Evolutionary conservation across 2,329 filamentous ascomycete genomes (phyloP).

Genomic region (Fusarium heterosporum): DNA sequence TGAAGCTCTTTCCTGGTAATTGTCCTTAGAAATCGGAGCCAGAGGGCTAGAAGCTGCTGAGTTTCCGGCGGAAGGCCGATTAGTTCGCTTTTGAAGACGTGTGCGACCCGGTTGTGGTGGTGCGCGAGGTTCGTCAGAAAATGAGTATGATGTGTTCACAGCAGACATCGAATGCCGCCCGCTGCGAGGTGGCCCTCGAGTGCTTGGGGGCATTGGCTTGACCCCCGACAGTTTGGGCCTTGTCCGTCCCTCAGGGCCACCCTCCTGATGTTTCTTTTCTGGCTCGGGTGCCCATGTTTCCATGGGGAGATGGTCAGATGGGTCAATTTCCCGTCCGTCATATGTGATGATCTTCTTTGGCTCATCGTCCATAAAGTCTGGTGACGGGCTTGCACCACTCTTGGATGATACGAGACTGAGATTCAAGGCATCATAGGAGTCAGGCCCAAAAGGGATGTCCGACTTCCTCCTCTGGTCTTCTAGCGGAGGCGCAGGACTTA

Average conservation of each 20-base stretch:
- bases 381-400: constrained; percentile 53
- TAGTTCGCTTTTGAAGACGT: constrained; percentile 73
- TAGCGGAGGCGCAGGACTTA: constrained; percentile 74
- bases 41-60: constrained; percentile 61
- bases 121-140: constrained; percentile 50
- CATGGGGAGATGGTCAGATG: constrained; percentile 82
- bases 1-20: constrained; percentile 59
- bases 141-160: constrained; percentile 49
- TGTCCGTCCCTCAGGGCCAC: constrained; percentile 50
- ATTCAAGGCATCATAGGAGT: constrained; percentile 80
- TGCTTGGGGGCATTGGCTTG: constrained; percentile 63
- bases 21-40: constrained; percentile 64
- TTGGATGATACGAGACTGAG: constrained; percentile 60
- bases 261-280: constrained; percentile 59
- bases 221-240: constrained; percentile 64
- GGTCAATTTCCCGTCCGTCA: constrained; percentile 81
- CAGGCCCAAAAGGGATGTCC: constrained; percentile 77
- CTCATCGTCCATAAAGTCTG: constrained; percentile 58
- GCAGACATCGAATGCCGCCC: constrained; percentile 63
- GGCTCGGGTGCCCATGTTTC: constrained; percentile 83
- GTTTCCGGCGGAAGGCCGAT: constrained; percentile 57
- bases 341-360: constrained; percentile 78
- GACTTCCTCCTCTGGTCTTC: constrained; percentile 65
- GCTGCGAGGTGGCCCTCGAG: constrained; percentile 64
- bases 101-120: constrained; percentile 60